Evolutionary conservation across 495 filamentous ascomycete genomes (phyloP).

Genomic region (Aspergillus bertholletiae): DNA sequence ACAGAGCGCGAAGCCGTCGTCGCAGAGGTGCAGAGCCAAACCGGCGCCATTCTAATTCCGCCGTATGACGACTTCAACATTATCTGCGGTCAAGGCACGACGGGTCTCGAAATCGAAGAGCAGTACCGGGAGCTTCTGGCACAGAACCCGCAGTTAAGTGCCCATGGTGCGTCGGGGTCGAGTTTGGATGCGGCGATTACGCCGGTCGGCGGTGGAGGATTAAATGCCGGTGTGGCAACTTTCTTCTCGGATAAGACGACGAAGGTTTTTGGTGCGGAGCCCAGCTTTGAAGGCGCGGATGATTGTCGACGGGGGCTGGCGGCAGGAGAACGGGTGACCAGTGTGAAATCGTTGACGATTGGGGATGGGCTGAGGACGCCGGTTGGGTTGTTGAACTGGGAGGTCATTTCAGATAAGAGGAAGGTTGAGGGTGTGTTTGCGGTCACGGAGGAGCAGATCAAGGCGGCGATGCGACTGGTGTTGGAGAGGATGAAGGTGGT

Average conservation of each 20-base stretch:
- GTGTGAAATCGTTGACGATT: conserved; percentile 74
- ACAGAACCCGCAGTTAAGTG: conserved; percentile 17
- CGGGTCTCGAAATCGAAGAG: conserved; percentile 74
- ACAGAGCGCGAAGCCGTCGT: conserved; percentile 79
- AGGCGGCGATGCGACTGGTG: conserved; percentile 69
- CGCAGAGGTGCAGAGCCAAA: conserved; percentile 58
- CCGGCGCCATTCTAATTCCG: conserved; percentile 73
- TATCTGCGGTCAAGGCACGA: conserved; percentile 87
- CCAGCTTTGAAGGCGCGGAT: conserved; percentile 78
- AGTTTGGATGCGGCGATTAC: conserved; percentile 75
- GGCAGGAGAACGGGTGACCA: conserved; percentile 55
- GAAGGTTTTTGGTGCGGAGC: conserved; percentile 87
- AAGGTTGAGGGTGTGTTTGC: conserved; percentile 71
- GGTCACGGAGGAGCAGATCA: conserved; percentile 82
- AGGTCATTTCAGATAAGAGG: conserved; percentile 67
- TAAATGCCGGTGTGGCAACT: conserved; percentile 80
- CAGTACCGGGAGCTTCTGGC: conserved; percentile 58
- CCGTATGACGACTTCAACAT: conserved; percentile 92
- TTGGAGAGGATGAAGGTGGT: conserved; percentile 90
- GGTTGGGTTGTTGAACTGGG: conserved; percentile 75
- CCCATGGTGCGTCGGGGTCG: conserved; percentile 13
- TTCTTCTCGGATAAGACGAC: conserved; percentile 64
- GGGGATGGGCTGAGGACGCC: conserved; percentile 89
- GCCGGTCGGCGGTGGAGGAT: conserved; percentile 83
- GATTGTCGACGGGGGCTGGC: conserved; percentile 70